These are phyloP conservation scores for Globisporangium uncinulatum DNA, from an alignment of 352 stramenopile species.

Conservation along the genomic window DNA sequence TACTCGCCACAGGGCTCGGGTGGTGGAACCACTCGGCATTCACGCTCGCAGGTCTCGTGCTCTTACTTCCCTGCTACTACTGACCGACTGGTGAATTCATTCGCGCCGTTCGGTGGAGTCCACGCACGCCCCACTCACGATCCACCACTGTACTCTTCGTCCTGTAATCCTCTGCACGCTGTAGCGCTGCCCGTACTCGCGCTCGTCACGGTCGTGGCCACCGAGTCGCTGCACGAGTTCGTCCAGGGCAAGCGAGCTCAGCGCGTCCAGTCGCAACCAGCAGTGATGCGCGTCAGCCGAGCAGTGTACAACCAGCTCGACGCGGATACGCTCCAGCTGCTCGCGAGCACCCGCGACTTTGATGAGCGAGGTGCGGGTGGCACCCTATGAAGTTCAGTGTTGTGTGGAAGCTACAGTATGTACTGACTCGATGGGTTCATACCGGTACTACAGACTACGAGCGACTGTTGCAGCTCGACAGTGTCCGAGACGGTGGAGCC, in stretches of 20 bases:
- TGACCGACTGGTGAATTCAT: too few relatives aligned
- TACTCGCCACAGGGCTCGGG: background rate
- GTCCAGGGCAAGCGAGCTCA: slow-evolving; percentile 5
- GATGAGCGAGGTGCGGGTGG: slow-evolving; percentile 17
- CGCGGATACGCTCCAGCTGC: slow-evolving; percentile 46
- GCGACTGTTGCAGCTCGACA: slow-evolving; percentile 59
- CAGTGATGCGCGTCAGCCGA: slow-evolving; percentile 56
- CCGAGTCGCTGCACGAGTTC: slow-evolving; percentile 21
- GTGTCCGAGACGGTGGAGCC: slow-evolving; percentile 50
- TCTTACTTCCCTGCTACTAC: too few relatives aligned
- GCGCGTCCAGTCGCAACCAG: slow-evolving; percentile 6
- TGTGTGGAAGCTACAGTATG: too few relatives aligned
- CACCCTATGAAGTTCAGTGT: too few relatives aligned
- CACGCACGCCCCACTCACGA: too few relatives aligned
- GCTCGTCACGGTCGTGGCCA: slow-evolving; percentile 40
- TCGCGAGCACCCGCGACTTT: slow-evolving; percentile 70
- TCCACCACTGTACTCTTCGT: background rate
- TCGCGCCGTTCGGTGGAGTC: too few relatives aligned
- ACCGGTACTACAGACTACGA: slow-evolving; percentile 48
- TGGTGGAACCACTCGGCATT: background rate
- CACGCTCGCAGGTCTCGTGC: slow-evolving; percentile 4
- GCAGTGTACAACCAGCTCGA: slow-evolving; percentile 66
- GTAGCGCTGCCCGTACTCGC: slow-evolving; percentile 48
- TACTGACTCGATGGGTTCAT: background rate
- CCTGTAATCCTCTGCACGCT: background rate